Evolutionary conservation across 495 filamentous ascomycete genomes (phyloP), one percentile per base, ranked within the genome.

Genomic region (Astrothelium macrocarpum): DNA sequence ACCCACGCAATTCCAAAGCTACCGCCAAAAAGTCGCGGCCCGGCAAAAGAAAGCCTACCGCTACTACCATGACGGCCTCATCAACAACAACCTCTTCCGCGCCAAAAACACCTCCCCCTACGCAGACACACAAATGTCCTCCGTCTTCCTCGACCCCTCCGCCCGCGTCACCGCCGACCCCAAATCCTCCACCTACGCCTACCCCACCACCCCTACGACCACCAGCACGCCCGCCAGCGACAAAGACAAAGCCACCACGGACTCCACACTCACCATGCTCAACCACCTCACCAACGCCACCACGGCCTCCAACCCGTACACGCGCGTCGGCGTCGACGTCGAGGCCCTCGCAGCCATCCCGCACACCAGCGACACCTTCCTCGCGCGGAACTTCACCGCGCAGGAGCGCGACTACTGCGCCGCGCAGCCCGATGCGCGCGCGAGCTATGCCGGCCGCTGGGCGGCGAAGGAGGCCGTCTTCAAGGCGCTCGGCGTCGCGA

Each of bases 381-480:
- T 99, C 46, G 87, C 95, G 69, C 87, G 94, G 59, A 99, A 99
- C 77, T 99, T 97, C 77, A 97, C 92, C 1, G 72, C 79, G 20
- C 76, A 74, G 26, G 94, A 99, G 78, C 85, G 89, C 68, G 81
- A 82, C 60, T 95, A 97, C 77, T 97, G 95, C 79, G 81, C 78
- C 60, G 85, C 87, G 72, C 90, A 90, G 31, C 75, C 88, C 46
- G 82, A 79, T 67, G 85, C 91, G 1, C 89, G 90, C 69, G 85
- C 90, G 58, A 90, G 88, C 45, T 97, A 96, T 76, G 89, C 94
- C 0, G 94, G 94, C 18, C 84, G 90, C 63, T 99, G 94, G 94
- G 90, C 85, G 67, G 94, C 94, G 2, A 99, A 99, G 77, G 94
- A 99, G 78, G 94, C 93, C 3, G 91, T 99, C 3, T 99, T 99